phyloP scores from a whole-genome alignment of 805 yeast species.

The Wickerhamomyces bovis region DNA sequence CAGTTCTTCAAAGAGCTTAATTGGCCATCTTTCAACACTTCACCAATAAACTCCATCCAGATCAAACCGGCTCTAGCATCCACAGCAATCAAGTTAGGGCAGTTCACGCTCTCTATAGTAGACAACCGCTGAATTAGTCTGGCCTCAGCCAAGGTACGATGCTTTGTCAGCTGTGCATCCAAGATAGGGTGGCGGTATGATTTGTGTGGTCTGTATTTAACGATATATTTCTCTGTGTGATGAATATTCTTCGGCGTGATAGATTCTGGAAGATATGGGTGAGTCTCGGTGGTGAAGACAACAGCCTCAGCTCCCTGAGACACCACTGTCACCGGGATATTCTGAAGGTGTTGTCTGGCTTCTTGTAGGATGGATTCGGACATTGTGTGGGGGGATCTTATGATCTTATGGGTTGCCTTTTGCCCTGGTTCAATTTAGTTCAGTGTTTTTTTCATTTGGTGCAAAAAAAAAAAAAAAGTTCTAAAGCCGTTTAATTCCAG shows the following conservation, averaged over 20 bases:
- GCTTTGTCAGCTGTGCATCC: conserved; percentile 70
- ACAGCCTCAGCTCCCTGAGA: conserved; percentile 94
- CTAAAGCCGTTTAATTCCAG: no score
- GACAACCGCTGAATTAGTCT: conserved; percentile 59
- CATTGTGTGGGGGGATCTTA: conserved; percentile 37
- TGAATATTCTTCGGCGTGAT: conserved; percentile 11
- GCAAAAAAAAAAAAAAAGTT: no score
- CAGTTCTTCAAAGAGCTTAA: conserved; percentile 66
- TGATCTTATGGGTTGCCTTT: no score
- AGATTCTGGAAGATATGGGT: conserved; percentile 53
- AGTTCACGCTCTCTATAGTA: conserved; percentile 43
- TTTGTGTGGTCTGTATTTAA: conserved; percentile 85
- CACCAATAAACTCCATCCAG: conserved; percentile 83
- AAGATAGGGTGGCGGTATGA: conserved; percentile 84
- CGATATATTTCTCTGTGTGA: conserved; percentile 40
- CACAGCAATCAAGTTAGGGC: conserved; percentile 70
- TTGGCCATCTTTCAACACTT: conserved; percentile 38
- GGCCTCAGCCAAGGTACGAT: conserved; percentile 80
- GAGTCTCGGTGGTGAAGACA: conserved; percentile 54
- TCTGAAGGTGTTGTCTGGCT: conserved; percentile 39
- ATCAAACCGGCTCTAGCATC: conserved; percentile 75
- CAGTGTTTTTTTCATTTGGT: no score
- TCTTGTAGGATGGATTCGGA: conserved; percentile 43
- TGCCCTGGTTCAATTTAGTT: no score
- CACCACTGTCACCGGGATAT: conserved; percentile 45